These are phyloP conservation scores for Plasmodium cynomolgi DNA, from an alignment of 169 alveolate genomes.

Conservation along the genomic window DNA sequence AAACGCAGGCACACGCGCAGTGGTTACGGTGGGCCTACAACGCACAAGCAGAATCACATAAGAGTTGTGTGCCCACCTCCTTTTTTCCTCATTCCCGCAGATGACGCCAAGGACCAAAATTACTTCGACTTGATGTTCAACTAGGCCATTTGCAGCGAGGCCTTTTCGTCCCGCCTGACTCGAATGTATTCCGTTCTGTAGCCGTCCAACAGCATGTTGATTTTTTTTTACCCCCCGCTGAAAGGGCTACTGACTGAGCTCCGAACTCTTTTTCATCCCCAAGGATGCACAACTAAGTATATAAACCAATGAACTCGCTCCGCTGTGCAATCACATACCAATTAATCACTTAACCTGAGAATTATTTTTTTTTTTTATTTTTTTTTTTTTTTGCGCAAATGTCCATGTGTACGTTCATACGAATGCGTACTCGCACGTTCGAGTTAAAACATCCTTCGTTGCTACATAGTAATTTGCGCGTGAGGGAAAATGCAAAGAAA, in stretches of 20 bases:
- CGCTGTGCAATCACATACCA: background rate
- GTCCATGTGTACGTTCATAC: background rate
- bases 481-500: background rate
- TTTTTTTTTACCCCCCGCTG: background rate
- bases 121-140: constrained; percentile 8
- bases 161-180: background rate
- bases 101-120: constrained; percentile 10
- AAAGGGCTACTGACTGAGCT: background rate
- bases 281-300: background rate
- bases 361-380: background rate
- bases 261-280: background rate
- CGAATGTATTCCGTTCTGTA: background rate
- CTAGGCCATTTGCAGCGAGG: background rate
- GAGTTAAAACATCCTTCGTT: background rate
- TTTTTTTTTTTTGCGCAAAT: background rate
- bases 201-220: background rate
- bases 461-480: background rate
- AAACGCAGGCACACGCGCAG: background rate
- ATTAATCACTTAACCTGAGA: background rate
- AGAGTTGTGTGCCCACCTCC: background rate
- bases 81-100: background rate
- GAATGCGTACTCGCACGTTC: background rate
- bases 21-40: background rate
- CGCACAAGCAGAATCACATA: background rate
- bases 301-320: background rate